Evolutionary conservation across 768 basidiomycete genomes (phyloP).

Genomic region (Agaricus sinodeliciosus): DNA sequence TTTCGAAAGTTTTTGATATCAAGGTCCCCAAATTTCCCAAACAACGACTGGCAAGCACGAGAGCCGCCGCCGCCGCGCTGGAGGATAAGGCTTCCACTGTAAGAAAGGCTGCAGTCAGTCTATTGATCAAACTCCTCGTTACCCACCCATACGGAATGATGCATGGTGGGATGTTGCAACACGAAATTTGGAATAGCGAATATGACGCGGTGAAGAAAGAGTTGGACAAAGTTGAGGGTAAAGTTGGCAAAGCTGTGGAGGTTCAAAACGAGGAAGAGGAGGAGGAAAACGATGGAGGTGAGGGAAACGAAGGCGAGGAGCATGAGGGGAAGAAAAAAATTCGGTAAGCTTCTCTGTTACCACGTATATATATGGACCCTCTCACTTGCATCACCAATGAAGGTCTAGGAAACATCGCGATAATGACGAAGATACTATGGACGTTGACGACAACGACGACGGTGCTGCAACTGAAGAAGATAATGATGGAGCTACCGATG

Average conservation of each 20-base stretch:
- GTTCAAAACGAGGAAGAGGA: conserved; percentile 33
- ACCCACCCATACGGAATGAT: conserved; percentile 87
- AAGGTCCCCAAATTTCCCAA: conserved; percentile 75
- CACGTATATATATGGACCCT: neutral
- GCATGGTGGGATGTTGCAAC: conserved; percentile 76
- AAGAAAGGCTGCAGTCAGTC: conserved; percentile 73
- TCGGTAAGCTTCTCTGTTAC: conserved; percentile 19
- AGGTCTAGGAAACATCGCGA: conserved; percentile 21
- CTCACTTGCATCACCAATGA: conserved; percentile 1
- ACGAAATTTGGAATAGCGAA: conserved; percentile 66
- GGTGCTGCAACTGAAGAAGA: conserved; percentile 33
- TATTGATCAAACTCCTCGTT: conserved; percentile 66
- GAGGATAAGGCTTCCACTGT: conserved; percentile 89
- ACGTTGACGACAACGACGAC: conserved; percentile 27
- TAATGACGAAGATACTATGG: conserved; percentile 29
- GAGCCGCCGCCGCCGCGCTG: conserved; percentile 70
- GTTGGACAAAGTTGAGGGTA: conserved; percentile 63
- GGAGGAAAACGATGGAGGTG: conserved; percentile 23
- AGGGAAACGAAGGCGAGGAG: conserved; percentile 19
- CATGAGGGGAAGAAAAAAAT: conserved; percentile 26
- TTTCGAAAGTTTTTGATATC: conserved; percentile 69
- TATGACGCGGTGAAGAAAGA: conserved; percentile 59
- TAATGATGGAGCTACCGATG: conserved; percentile 23
- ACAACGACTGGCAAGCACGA: conserved; percentile 70
- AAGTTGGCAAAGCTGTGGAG: conserved; percentile 56